Percentiles rank a stretch among this genome's conserved stretches.
These are phyloP conservation scores for Botryotinia convoluta DNA, from an alignment of 2,329 filamentous ascomycete genomes.

Conservation along the genomic window DNA sequence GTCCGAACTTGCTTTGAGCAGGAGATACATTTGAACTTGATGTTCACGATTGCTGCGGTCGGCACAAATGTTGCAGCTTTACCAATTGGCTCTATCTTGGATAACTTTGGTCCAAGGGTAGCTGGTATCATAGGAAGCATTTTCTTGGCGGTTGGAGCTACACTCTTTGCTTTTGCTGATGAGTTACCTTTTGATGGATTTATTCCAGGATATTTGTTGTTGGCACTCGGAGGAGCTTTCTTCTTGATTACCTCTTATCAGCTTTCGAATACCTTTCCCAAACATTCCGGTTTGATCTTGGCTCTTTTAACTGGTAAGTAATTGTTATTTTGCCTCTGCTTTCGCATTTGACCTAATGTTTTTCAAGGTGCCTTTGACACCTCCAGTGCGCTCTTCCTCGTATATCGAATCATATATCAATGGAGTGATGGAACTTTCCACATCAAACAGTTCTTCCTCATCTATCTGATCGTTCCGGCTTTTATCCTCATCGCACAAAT, in stretches of 20 bases:
- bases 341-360: neutral
- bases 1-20: slow-evolving; percentile 56
- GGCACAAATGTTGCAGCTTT: slow-evolving; percentile 84
- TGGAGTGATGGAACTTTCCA: slow-evolving; percentile 55
- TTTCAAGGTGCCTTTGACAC: slow-evolving; percentile 68
- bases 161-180: slow-evolving; percentile 68
- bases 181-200: slow-evolving; percentile 70
- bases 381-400: slow-evolving; percentile 72
- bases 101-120: slow-evolving; percentile 75
- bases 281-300: slow-evolving; percentile 73
- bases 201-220: slow-evolving; percentile 69
- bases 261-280: slow-evolving; percentile 79
- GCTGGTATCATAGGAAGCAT: slow-evolving; percentile 69
- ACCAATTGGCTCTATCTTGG: slow-evolving; percentile 80
- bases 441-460: slow-evolving; percentile 66
- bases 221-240: slow-evolving; percentile 77
- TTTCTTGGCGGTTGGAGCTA: slow-evolving; percentile 66
- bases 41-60: slow-evolving; percentile 89
- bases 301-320: slow-evolving; percentile 63
- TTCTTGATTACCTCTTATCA: slow-evolving; percentile 83
- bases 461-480: slow-evolving; percentile 68
- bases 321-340: neutral
- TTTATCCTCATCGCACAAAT: slow-evolving; percentile 66
- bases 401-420: slow-evolving; percentile 71
- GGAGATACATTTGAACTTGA: slow-evolving; percentile 73